Evolutionary conservation across 306 rosid species (phyloP).

Genomic region (Castanospermum australe): DNA sequence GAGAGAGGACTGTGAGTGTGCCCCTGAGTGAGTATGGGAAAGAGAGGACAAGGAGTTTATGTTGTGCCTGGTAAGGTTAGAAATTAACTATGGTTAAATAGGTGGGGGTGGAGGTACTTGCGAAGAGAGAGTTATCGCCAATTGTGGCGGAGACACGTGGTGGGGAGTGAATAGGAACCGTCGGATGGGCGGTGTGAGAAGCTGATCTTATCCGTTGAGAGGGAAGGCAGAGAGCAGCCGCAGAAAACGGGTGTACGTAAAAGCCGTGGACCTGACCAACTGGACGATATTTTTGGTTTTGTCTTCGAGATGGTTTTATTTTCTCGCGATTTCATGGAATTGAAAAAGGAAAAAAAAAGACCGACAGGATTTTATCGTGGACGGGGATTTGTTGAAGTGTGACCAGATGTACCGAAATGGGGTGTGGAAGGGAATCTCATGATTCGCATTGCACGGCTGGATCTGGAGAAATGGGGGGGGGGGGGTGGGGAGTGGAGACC

Average conservation of each 20-base stretch:
- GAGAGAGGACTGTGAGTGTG: no score
- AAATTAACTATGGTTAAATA: conserved; percentile 68
- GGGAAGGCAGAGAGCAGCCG: conserved; percentile 56
- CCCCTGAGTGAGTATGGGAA: no score
- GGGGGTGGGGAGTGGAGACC: conserved; percentile 61
- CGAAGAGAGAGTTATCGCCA: background rate
- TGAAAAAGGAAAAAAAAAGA: background rate
- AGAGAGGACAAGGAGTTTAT: conserved; percentile 57
- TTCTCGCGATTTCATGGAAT: background rate
- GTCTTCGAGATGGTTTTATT: background rate
- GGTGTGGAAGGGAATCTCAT: conserved; percentile 61
- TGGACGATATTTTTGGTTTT: conserved; percentile 30
- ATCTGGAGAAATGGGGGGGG: conserved; percentile 43
- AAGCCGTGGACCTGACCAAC: conserved; percentile 33
- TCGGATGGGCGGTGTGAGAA: conserved; percentile 34
- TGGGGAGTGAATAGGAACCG: conserved; percentile 16
- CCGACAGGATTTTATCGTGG: conserved; percentile 14
- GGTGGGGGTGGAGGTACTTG: conserved; percentile 9
- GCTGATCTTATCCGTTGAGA: conserved; percentile 66
- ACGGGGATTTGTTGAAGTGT: conserved; percentile 40
- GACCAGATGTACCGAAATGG: conserved; percentile 41
- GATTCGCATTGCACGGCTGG: conserved; percentile 81
- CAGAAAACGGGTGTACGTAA: conserved; percentile 65
- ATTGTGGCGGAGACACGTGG: conserved; percentile 51
- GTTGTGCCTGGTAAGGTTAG: conserved; percentile 48